These are phyloP conservation scores for Digitaria exilis DNA, from an alignment of 202 grass and related monocot species.

Conservation along the genomic window DNA sequence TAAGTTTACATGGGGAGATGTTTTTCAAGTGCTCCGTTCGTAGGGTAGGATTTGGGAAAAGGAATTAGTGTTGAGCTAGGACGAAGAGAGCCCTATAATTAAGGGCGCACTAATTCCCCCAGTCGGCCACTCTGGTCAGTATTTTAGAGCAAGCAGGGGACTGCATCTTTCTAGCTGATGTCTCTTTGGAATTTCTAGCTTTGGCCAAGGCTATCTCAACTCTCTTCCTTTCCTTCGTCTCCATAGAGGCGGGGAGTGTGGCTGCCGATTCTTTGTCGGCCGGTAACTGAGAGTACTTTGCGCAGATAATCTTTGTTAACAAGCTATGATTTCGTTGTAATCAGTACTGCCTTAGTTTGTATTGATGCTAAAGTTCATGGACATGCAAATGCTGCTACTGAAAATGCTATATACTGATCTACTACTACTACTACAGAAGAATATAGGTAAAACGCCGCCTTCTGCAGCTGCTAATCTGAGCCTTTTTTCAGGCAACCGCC, in stretches of 20 bases:
- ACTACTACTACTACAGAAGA: slow-evolving; percentile 11
- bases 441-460: slow-evolving; percentile 51
- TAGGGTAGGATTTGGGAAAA: slow-evolving; percentile 48
- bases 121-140: slow-evolving; percentile 41
- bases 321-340: slow-evolving; percentile 56
- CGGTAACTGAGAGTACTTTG: slow-evolving; percentile 53
- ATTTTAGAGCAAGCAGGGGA: slow-evolving; percentile 57
- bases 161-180: slow-evolving; percentile 42
- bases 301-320: slow-evolving; percentile 59
- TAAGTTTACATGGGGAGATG: slow-evolving; percentile 39
- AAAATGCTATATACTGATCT: slow-evolving; percentile 38
- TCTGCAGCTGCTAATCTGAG: slow-evolving; percentile 34
- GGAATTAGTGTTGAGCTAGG: slow-evolving; percentile 39
- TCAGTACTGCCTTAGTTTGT: slow-evolving; percentile 46
- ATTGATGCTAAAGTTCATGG: slow-evolving; percentile 25
- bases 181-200: slow-evolving; percentile 60
- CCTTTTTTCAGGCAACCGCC: slow-evolving; percentile 42
- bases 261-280: slow-evolving; percentile 84
- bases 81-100: slow-evolving; percentile 39
- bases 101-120: slow-evolving; percentile 54
- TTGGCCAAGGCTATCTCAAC: slow-evolving; percentile 37
- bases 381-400: slow-evolving; percentile 24
- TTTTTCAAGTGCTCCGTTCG: slow-evolving; percentile 28
- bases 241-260: slow-evolving; percentile 51
- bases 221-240: slow-evolving; percentile 24